Conservation (phyloP, 2,329 filamentous ascomycete species). For the Gnomoniopsis smithogilvyi region DNA sequence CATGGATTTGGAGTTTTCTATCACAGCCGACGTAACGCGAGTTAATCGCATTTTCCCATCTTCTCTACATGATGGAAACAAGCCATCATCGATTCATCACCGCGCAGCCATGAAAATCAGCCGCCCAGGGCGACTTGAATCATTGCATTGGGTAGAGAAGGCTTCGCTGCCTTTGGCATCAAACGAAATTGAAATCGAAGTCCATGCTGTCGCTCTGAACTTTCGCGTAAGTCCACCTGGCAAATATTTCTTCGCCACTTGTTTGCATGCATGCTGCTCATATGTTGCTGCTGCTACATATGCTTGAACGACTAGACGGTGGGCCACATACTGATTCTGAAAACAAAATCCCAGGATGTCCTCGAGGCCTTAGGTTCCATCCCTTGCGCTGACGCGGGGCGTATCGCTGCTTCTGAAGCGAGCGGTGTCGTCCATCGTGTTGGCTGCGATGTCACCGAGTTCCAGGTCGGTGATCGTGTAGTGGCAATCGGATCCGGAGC, state of each 20-base stretch:
- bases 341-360: neutral
- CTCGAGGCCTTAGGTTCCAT: neutral
- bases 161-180: neutral
- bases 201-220: constrained; percentile 31
- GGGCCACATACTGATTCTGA: too few species aligned
- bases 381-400: too few species aligned
- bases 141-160: neutral
- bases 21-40: too few species aligned
- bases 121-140: neutral
- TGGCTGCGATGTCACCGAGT: constrained; percentile 14
- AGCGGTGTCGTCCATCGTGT: constrained; percentile 1
- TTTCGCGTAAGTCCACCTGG: constrained; percentile 1
- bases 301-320: too few species aligned
- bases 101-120: too few species aligned
- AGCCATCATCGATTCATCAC: too few species aligned
- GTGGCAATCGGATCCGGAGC: neutral
- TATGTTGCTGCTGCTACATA: too few species aligned
- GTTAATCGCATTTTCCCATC: too few species aligned
- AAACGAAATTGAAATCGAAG: constrained; percentile 29
- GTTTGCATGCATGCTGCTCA: too few species aligned
- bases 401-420: neutral
- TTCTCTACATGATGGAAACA: too few species aligned
- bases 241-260: too few species aligned
- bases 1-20: too few species aligned
- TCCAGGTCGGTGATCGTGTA: constrained; percentile 3